These are phyloP conservation scores for Phoma sp. DNA, from an alignment of 2,329 filamentous ascomycete genomes.

Conservation along the genomic window DNA sequence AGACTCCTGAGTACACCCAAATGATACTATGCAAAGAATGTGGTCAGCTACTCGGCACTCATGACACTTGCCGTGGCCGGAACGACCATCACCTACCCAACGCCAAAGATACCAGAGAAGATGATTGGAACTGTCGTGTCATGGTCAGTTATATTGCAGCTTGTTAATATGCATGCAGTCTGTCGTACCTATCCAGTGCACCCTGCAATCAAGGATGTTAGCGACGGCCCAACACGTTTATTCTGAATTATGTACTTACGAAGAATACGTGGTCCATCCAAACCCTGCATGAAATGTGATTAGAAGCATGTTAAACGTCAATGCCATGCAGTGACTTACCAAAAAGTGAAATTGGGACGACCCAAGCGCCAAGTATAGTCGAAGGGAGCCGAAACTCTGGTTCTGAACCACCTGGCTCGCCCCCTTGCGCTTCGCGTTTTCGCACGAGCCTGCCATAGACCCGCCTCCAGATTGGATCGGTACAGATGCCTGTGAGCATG, in stretches of 20 bases:
- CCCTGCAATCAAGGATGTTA: conserved; percentile 47
- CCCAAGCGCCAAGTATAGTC: conserved; percentile 68
- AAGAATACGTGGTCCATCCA: conserved; percentile 80
- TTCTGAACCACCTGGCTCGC: conserved; percentile 68
- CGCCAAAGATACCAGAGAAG: conserved; percentile 57
- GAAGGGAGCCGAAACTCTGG: conserved; percentile 87
- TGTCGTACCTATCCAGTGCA: conserved; percentile 59
- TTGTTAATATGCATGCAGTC: conserved; percentile 28
- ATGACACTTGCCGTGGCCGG: conserved; percentile 28
- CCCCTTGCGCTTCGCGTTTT: conserved; percentile 60
- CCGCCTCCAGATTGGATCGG: conserved; percentile 71
- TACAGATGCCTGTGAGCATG: conserved; percentile 69
- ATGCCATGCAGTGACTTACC: conserved; percentile 56
- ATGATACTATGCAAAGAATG: conserved; percentile 64
- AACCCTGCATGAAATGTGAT: conserved; percentile 61
- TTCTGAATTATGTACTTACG: conserved; percentile 72
- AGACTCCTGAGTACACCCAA: conserved; percentile 82
- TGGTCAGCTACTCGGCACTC: conserved; percentile 41
- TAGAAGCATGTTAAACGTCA: conserved; percentile 37
- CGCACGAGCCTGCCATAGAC: conserved; percentile 66
- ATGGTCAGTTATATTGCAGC: conserved; percentile 43
- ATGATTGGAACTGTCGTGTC: conserved; percentile 57
- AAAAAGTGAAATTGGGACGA: conserved; percentile 84
- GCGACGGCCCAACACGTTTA: conserved; percentile 50
- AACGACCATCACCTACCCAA: conserved; percentile 48